Evolutionary conservation across 2,329 filamentous ascomycete species (phyloP).

Genomic region (Zasmidium angulare): DNA sequence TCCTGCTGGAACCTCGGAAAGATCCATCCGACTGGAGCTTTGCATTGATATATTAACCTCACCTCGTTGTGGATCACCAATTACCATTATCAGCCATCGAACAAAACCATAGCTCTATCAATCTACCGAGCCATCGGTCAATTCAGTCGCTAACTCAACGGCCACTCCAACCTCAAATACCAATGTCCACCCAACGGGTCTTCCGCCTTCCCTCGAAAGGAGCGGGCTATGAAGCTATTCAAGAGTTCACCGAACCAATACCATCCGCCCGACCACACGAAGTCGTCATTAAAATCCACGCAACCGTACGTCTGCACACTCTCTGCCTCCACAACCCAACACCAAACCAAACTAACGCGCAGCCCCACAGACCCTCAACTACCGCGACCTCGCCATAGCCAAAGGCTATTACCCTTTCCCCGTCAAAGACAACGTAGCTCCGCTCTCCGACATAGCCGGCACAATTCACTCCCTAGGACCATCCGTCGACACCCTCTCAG

Average conservation of each 20-base stretch:
- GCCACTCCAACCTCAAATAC: neutral
- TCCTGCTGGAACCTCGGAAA: neutral
- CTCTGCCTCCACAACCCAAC: neutral
- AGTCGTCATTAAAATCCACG: slow-evolving; percentile 50
- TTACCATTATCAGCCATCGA: neutral
- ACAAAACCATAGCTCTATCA: too few relatives aligned
- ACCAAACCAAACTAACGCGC: neutral
- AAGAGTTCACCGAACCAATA: slow-evolving; percentile 18
- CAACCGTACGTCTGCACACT: slow-evolving; percentile 33
- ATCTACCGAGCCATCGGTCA: too few relatives aligned
- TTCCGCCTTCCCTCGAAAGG: slow-evolving; percentile 19
- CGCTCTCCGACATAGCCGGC: slow-evolving; percentile 69
- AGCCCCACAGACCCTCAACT: slow-evolving; percentile 45
- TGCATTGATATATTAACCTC: neutral
- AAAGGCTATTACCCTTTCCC: slow-evolving; percentile 21
- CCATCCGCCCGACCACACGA: slow-evolving; percentile 37
- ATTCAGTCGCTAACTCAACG: neutral
- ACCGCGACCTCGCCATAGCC: slow-evolving; percentile 42
- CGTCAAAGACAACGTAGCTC: slow-evolving; percentile 47
- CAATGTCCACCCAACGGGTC: slow-evolving; percentile 17
- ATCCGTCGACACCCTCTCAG: slow-evolving; percentile 25
- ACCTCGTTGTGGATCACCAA: neutral
- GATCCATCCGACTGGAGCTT: neutral
- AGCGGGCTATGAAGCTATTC: slow-evolving; percentile 16
- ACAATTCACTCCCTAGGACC: slow-evolving; percentile 53